These are phyloP conservation scores for Lipomyces starkeyi DNA, from an alignment of 805 yeast species.

Conservation along the genomic window DNA sequence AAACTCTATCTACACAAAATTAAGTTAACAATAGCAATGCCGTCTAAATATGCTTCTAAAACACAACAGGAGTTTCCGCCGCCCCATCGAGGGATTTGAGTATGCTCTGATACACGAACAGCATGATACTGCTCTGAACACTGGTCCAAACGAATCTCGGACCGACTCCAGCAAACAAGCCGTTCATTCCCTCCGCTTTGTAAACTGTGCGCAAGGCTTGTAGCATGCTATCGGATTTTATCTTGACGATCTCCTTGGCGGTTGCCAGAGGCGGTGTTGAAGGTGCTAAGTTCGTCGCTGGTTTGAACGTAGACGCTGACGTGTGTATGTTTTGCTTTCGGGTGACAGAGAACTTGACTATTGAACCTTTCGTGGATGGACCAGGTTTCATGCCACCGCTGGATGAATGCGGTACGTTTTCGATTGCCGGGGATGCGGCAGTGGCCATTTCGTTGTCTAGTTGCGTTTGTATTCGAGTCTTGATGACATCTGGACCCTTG, in stretches of 20 bases:
- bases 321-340: constrained; percentile 12
- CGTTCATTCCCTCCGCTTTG: constrained; percentile 73
- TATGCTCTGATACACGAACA: constrained; percentile 81
- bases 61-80: background rate
- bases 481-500: constrained; percentile 65
- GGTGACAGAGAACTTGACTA: background rate
- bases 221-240: constrained; percentile 37
- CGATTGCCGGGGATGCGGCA: background rate
- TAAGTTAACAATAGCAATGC: background rate
- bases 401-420: background rate
- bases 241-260: constrained; percentile 32
- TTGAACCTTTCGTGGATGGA: constrained; percentile 8
- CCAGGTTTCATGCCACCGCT: background rate
- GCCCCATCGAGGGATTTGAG: constrained; percentile 58
- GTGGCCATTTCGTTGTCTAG: constrained; percentile 42
- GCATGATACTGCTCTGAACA: constrained; percentile 92
- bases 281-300: background rate
- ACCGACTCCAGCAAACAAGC: constrained; percentile 92
- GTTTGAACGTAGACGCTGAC: background rate
- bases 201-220: constrained; percentile 64
- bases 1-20: background rate
- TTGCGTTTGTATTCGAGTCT: constrained; percentile 92
- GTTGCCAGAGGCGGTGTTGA: constrained; percentile 37
- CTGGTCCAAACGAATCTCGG: constrained; percentile 98
- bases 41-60: background rate